phyloP scores from a whole-genome alignment of 805 yeast species.

The Lachancea dasiensis region DNA sequence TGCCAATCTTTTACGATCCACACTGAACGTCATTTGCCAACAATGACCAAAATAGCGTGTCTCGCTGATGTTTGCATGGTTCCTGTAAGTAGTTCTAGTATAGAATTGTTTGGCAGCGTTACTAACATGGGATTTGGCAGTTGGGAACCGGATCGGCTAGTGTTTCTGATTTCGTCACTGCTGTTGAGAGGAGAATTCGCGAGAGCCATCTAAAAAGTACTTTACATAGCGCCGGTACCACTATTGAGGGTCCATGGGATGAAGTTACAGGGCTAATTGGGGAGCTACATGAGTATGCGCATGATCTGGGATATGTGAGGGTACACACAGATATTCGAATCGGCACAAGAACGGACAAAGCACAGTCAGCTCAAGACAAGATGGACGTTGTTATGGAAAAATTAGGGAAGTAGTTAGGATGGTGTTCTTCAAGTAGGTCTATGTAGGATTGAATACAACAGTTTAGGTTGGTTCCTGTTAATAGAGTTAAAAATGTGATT shows the following conservation, averaged over 20 bases:
- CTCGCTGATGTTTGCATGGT: slow-evolving; percentile 82
- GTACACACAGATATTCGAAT: slow-evolving; percentile 82
- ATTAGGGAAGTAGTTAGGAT: slow-evolving; percentile 23
- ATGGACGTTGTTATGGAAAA: slow-evolving; percentile 58
- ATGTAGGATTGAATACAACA: no score
- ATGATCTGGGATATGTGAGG: slow-evolving; percentile 64
- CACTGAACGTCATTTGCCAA: no score
- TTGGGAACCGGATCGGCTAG: slow-evolving; percentile 76
- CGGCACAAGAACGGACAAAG: slow-evolving; percentile 77
- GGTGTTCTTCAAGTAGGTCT: not conserved
- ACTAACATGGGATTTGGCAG: slow-evolving; percentile 26
- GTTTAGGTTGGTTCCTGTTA: not conserved
- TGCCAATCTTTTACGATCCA: no score
- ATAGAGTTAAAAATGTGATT: slow-evolving; percentile 2
- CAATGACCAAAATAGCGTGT: slow-evolving; percentile 44
- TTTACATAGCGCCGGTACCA: slow-evolving; percentile 88
- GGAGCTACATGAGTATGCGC: slow-evolving; percentile 65
- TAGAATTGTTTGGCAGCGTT: not conserved
- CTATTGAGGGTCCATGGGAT: slow-evolving; percentile 89
- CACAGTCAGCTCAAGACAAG: slow-evolving; percentile 67
- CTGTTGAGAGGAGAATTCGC: slow-evolving; percentile 58
- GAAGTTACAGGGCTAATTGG: slow-evolving; percentile 80
- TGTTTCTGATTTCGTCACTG: slow-evolving; percentile 74
- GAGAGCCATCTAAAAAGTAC: slow-evolving; percentile 58
- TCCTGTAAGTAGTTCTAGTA: slow-evolving; percentile 51